Evolutionary conservation across 768 basidiomycete genomes (phyloP), one percentile per base, ranked within the genome.

Genomic region (Tylopilus balloui): DNA sequence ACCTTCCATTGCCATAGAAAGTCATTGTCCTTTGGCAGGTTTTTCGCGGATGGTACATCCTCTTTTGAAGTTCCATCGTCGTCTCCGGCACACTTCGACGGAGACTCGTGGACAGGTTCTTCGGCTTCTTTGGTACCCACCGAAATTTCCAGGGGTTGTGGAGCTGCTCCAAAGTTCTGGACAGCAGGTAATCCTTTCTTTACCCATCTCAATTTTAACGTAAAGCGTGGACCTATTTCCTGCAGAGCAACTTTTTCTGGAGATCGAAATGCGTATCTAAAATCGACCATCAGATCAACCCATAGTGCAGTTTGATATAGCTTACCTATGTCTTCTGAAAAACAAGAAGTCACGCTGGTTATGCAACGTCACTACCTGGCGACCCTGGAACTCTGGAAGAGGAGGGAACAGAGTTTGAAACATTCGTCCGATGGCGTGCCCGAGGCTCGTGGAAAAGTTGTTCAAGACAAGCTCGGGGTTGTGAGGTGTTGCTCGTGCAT

Each of bases 271-370:
- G 92, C 92, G 67, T 93, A 95, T 60, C 90, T 94, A 53, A 28
- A 14, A 29, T 50, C 13, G 23, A 39, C 15, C 19, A 23, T 67
- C 20, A 63, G 51, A 2, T 36, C 32, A 6, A 17, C 14, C 24
- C 24, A 49, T 40, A 8, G 39, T 7, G 28, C 1, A 44, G 7
- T 28, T 32, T 23, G 25, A 52, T 45, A 7, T 52, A 38, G 62
- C 80, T 45, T 51, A 95, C 84, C 96, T 80, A 74, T 98, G 96
- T 50, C 96, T 77, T 54, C 96, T 75, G 74, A 99, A 95, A 73
- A 99, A 99, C 49, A 99, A 71, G 70, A 98, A 99, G 71, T 99
- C 96, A 40, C 96, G 81, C 66, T 96, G 93, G 62, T 97, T 97
- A 64, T 98, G 96, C 17, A 98, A 74, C 3, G 95, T 96, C 12